These are phyloP conservation scores for Plasmodium inui DNA, from an alignment of 169 alveolate species.

Conservation along the genomic window DNA sequence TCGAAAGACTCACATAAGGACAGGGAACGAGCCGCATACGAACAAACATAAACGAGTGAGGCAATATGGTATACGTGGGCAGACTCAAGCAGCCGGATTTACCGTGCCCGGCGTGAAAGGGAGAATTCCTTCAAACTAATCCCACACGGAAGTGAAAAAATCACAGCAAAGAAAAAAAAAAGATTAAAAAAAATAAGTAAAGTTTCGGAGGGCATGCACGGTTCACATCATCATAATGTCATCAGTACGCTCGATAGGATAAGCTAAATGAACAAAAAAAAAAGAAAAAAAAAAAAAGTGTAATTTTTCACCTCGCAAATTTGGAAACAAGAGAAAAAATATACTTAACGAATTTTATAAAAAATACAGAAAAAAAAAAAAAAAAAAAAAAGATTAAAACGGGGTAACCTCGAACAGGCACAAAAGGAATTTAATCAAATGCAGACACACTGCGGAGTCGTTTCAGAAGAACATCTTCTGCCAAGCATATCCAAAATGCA, in stretches of 20 bases:
- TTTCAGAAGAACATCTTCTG: not conserved
- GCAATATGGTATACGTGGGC: not conserved
- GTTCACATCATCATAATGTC: not conserved
- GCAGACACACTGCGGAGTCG: not conserved
- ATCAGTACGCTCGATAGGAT: not conserved
- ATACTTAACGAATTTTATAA: not conserved
- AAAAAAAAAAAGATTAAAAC: not conserved
- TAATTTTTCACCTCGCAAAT: not conserved
- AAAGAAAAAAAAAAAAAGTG: not conserved
- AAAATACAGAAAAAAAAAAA: not conserved
- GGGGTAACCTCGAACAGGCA: not conserved
- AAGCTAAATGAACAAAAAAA: not conserved
- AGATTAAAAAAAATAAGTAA: not conserved
- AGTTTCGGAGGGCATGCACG: not conserved
- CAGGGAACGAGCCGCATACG: not conserved
- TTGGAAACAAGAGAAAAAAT: conserved; percentile 1
- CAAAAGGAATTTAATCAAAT: not conserved
- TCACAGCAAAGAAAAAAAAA: not conserved
- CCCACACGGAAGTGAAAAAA: not conserved
- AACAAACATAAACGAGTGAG: not conserved
- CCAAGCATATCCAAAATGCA: not conserved
- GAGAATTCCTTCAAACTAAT: not conserved
- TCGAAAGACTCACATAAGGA: not conserved
- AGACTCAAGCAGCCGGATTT: not conserved
- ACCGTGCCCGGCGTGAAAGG: not conserved